Evolutionary conservation across 331 rosid species (phyloP).

Genomic region (Acacia concinna): DNA sequence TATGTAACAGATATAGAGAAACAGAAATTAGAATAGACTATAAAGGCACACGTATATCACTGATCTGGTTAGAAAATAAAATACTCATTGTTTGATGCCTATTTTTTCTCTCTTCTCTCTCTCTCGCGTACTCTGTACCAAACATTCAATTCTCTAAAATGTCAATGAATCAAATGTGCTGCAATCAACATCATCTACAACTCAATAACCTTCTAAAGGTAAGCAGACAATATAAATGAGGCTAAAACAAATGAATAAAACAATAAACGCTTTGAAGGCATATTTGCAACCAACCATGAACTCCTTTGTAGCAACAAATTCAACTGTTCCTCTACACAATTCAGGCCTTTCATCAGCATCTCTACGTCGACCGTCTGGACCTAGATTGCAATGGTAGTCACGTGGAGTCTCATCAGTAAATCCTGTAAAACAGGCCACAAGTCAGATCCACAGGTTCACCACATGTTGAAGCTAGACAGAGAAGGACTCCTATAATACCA

Average conservation of each 20-base stretch:
- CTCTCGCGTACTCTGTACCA: no score
- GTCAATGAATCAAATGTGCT: neutral
- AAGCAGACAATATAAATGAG: neutral
- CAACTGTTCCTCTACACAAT: constrained; percentile 95
- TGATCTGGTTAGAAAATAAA: no score
- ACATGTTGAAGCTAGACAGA: neutral
- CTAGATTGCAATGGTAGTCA: constrained; percentile 97
- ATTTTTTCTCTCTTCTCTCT: no score
- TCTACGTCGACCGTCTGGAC: constrained; percentile 96
- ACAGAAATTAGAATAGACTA: no score
- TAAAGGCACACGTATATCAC: no score
- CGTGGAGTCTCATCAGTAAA: constrained; percentile 97
- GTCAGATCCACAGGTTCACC: constrained; percentile 17
- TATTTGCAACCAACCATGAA: constrained; percentile 69
- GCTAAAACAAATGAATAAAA: neutral
- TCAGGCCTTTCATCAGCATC: constrained; percentile 98
- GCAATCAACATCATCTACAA: neutral
- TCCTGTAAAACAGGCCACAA: constrained; percentile 52
- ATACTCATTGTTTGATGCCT: no score
- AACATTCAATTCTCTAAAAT: neutral
- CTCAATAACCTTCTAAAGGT: constrained; percentile 4
- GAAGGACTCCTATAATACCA: constrained; percentile 14
- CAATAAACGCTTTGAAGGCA: constrained; percentile 14
- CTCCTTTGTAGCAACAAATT: constrained; percentile 93
- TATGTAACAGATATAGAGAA: no score